Conservation (phyloP, 2,329 filamentous ascomycete genomes). For the Aspergillus novofumigatus region DNA sequence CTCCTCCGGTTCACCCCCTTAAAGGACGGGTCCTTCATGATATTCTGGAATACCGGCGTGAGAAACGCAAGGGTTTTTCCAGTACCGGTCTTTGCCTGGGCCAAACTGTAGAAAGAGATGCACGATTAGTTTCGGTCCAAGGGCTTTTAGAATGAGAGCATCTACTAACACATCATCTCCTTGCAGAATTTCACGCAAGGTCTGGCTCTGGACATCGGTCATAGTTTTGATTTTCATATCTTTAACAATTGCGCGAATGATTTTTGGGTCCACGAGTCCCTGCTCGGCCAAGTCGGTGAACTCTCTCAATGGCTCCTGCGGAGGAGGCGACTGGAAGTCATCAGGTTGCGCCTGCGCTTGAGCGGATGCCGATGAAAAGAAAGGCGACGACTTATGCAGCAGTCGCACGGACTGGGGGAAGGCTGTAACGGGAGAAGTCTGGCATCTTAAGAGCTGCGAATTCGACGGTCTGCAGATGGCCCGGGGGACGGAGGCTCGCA, state of each 20-base stretch:
- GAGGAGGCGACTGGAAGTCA: constrained; percentile 7
- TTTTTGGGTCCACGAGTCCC: constrained; percentile 54
- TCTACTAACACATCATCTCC: constrained; percentile 74
- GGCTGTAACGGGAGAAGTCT: constrained; percentile 15
- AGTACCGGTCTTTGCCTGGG: constrained; percentile 94
- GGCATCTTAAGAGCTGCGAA: constrained; percentile 27
- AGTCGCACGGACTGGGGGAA: constrained; percentile 19
- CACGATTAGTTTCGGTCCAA: constrained; percentile 15
- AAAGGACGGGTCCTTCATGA: constrained; percentile 64
- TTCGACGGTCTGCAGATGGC: constrained; percentile 25
- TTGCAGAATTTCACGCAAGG: constrained; percentile 73
- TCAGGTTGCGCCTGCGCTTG: constrained; percentile 20
- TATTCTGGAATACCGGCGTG: constrained; percentile 75
- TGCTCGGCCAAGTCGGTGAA: constrained; percentile 38
- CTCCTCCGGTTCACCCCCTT: constrained; percentile 24
- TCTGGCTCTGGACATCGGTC: constrained; percentile 87
- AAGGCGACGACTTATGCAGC: constrained; percentile 28
- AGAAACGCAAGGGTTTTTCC: constrained; percentile 96
- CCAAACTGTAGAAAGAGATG: constrained; percentile 54
- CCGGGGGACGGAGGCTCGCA: constrained; percentile 32
- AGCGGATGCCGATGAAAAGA: constrained; percentile 22
- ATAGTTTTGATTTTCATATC: constrained; percentile 76
- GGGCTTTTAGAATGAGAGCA: not conserved
- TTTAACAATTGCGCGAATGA: constrained; percentile 65
- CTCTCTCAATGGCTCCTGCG: constrained; percentile 24